Base-by-base conservation (phyloP, 805 yeast genomes). In the Teunomyces lycoperdinae region DNA sequence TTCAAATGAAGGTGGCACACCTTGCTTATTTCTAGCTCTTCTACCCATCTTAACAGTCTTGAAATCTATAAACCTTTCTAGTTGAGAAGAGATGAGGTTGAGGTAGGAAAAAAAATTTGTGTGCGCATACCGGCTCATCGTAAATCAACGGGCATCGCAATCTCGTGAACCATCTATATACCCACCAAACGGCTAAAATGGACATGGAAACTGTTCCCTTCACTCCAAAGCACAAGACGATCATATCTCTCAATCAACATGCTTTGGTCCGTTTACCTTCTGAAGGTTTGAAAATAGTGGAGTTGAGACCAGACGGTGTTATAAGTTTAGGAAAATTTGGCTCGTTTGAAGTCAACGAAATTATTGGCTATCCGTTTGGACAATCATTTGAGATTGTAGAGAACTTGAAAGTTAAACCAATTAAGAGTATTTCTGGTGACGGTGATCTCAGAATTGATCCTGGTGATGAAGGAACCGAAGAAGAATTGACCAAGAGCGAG, bases 251-350 rank as follows among this genome's bases (percentile, higher is more conserved):
- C 14, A 66, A 76, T 50, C 80, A 80, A 49, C 77, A 74, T 66
- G 89, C 80, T 8, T 66, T 92, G 57, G 64, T 94, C 32, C 77
- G 85, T 46, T 73, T 90, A 49, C 98, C 98, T 0, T 89, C 97
- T 1, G 87, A 84, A 45, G 86, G 87, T 48, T 64, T 83, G 59
- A 85, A 88, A 61, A 76, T 91, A 34, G 81, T 86, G n/a, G 81
- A 84, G 55, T 70, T 91, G 50, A 77, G 74, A 43, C 75, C 79
- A 3, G 82, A 79, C 29, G 81, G 84, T 0, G 63, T 78, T 9
- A 77, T 94, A 14, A 80, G 82, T 47, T 74, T 94, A 53, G 99
- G 99, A 1, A 92, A 94, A 63, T 94, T 92, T 66, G 99, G 99
- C 14, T 74, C 85, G 0, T 94, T 94, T 63, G 70, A 77, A 28